Conservation (phyloP, 2,329 filamentous ascomycete genomes). For the Decorospora gaudefroyi region DNA sequence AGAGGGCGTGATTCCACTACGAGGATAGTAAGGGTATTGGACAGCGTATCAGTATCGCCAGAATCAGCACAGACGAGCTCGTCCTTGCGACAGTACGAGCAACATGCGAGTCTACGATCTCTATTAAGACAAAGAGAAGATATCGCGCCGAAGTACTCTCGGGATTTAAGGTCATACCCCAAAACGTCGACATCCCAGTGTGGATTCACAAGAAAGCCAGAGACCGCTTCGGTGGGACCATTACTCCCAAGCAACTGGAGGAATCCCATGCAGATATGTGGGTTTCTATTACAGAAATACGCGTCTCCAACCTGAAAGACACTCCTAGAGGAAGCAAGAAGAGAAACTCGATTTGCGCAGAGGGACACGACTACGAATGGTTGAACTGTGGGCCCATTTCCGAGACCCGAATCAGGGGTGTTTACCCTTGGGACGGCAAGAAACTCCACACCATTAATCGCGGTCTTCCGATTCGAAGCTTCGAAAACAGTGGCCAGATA, state of each 20-base stretch:
- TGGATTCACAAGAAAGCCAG: background rate
- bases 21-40: slow-evolving; percentile 1
- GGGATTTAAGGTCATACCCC: too few species aligned
- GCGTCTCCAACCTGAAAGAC: slow-evolving; percentile 9
- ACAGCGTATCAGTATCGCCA: background rate
- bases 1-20: background rate
- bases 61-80: background rate
- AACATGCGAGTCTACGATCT: background rate
- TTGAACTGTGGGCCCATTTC: slow-evolving; percentile 15
- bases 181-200: background rate
- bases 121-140: too few species aligned
- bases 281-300: slow-evolving; percentile 17
- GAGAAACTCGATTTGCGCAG: too few species aligned
- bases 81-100: slow-evolving; percentile 1
- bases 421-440: slow-evolving; percentile 24
- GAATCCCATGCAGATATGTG: slow-evolving; percentile 12
- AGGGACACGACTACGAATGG: slow-evolving; percentile 26
- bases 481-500: too few species aligned
- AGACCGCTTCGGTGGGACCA: too few species aligned
- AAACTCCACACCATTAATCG: slow-evolving; percentile 4
- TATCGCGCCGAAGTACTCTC: too few species aligned
- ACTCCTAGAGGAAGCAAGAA: too few species aligned
- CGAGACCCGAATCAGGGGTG: background rate
- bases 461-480: too few species aligned
- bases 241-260: slow-evolving; percentile 6